Evolutionary conservation across 2,329 filamentous ascomycete genomes (phyloP).

Genomic region (Colletotrichum sp.): DNA sequence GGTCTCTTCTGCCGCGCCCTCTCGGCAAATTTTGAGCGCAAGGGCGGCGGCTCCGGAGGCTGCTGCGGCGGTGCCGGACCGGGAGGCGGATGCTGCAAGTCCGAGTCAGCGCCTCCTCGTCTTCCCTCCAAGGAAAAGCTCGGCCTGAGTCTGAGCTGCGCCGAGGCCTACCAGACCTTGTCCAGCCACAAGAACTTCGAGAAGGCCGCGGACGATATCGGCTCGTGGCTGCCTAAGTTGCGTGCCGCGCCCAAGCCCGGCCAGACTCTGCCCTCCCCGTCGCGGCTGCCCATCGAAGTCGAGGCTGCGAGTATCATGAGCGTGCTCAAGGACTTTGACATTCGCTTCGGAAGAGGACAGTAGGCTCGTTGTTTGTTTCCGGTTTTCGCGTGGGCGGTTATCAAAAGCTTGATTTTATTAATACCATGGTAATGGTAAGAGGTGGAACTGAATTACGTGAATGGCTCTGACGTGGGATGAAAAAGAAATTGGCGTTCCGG

Average conservation of each 20-base stretch:
- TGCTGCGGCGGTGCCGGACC: conserved; percentile 67
- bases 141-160: conserved; percentile 70
- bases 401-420: not conserved
- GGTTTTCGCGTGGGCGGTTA: not conserved
- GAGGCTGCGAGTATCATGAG: conserved; percentile 87
- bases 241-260: conserved; percentile 57
- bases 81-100: conserved; percentile 71
- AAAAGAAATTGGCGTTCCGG: not conserved
- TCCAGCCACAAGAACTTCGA: conserved; percentile 79
- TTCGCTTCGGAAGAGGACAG: conserved; percentile 63
- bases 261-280: conserved; percentile 31
- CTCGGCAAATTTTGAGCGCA: conserved; percentile 65
- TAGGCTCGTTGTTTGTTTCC: not conserved
- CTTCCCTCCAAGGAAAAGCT: conserved; percentile 34
- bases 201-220: conserved; percentile 74
- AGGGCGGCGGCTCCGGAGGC: conserved; percentile 36
- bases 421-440: not conserved
- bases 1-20: conserved; percentile 84
- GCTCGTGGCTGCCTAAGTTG: conserved; percentile 77
- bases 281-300: conserved; percentile 71
- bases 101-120: conserved; percentile 35
- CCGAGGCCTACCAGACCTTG: conserved; percentile 80
- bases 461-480: not conserved
- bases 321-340: conserved; percentile 81
- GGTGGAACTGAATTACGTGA: not conserved